Conservation (phyloP, 2,329 filamentous ascomycete species). For the Fragosphaeria purpurea region DNA sequence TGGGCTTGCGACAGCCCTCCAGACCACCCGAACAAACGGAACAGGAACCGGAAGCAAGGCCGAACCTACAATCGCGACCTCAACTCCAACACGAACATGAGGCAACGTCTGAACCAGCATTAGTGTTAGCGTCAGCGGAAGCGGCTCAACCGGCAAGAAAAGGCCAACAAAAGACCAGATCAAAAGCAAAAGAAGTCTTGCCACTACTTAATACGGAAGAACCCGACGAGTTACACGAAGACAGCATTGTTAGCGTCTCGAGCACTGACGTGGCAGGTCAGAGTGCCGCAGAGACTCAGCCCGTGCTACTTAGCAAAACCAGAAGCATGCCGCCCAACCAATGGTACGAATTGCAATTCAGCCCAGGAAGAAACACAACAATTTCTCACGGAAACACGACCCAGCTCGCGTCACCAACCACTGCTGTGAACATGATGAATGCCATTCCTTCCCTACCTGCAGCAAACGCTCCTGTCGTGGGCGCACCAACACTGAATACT, state of each 20-base stretch:
- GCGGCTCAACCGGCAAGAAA: conserved; percentile 1
- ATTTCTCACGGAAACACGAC: not conserved
- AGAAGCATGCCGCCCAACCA: conserved; percentile 24
- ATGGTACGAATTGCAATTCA: conserved; percentile 10
- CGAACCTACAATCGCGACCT: not conserved
- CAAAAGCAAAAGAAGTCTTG: not conserved
- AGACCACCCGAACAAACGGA: not conserved
- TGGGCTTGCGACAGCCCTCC: conserved; percentile 7
- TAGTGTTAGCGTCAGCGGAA: not conserved
- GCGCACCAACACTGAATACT: not conserved
- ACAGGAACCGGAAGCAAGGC: conserved; percentile 9
- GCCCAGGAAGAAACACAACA: not conserved
- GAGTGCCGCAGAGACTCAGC: conserved; percentile 5
- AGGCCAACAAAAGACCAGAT: conserved; percentile 5
- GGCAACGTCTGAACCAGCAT: not conserved
- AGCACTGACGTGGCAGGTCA: conserved; percentile 18
- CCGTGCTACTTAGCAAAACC: conserved; percentile 17
- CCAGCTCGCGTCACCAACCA: no score
- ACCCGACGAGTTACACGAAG: conserved; percentile 14
- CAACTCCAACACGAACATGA: not conserved
- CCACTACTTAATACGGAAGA: not conserved
- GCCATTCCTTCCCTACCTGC: no score
- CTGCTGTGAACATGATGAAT: no score
- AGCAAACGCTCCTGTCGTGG: no score
- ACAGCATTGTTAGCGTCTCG: conserved; percentile 13